Base-by-base conservation (phyloP, 768 basidiomycete species). In the Hypholoma sublateritium region DNA sequence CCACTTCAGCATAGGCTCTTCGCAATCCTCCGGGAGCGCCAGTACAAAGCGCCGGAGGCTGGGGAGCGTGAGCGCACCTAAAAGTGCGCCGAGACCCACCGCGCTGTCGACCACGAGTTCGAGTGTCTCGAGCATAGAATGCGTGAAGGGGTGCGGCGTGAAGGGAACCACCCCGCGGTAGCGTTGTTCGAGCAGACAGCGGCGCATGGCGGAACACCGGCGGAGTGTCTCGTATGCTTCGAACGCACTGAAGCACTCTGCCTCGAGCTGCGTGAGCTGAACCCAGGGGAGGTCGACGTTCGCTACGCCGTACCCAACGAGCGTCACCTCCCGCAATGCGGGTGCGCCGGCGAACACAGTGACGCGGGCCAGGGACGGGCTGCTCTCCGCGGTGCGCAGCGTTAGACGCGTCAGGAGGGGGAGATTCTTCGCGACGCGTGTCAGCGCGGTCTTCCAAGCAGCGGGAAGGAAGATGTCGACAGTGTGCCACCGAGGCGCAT, bases 401-500 rank as follows among this genome's bases (percentile, higher is more conserved):
- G 61, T 64, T 16, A 63, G 56, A 43, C 37, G 55, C 16, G 58
- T 57, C 36, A 67, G 60, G n/a, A 56, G 17, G 11, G 63, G 58
- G n/a, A 67, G 55, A n/a, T 49, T 46, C 36, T 59, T 47, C 5
- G 57, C 55, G 13, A 62, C 55, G 6, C 50, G 51, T 0, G 39
- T 54, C 14, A 67, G 55, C 2, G 39, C 16, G 2, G 44, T 34
- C 24, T 58, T 60, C 63, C 63, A 67, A 9, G 60, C 21, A 45
- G 53, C 51, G 5, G 66, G 66, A 2, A 65, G 50, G 50, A 65
- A 63, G 13, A 67, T 50, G 47, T 67, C 66, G 52, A 67, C 45
- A 45, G 52, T 60, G 4, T 65, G 59, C 63, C 63, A 65, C 48
- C 60, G 60, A 14, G 56, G 46, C n/a, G 60, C 61, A 19, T 62